Evolutionary conservation across 2,329 filamentous ascomycete genomes (phyloP), one percentile per base, ranked within the genome.

Genomic region (Salinomyces thailandicus): DNA sequence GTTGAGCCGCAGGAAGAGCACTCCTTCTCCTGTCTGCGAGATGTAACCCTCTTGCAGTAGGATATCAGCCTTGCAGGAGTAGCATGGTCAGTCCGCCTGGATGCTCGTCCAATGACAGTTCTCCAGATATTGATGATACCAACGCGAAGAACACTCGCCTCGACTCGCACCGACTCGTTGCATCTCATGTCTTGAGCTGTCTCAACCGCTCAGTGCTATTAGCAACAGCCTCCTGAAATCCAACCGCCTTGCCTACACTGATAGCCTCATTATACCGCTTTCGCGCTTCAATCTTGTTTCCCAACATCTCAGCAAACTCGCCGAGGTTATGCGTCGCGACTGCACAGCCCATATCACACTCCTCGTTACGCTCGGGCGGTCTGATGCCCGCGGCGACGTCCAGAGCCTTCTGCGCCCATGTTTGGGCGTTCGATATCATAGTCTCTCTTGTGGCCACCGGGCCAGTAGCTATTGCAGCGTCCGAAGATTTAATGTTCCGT

Each of bases 301-400:
- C 79, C 41, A 78, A 62, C 72, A 91, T 79, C 46, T 82, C 77
- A 1, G 83, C 80, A 48, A 95, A 79, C 50, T 93, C 83, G 16
- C 79, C 89, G 36, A 94, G 72, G 55, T 93, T 93, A 59, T 85
- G 82, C n/a, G 83, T 77, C 5, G 87, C 82, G 5, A 81, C 81
- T 2, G 81, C 81, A 53, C 87, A 95, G 1, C 81, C 84, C 38
- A 81, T 61, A 56, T 93, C 85, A 53, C 89, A 95, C 53, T 93
- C 85, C 33, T 79, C 70, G 2, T 77, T 83, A 27, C 84, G 69
- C 3, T 75, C 65, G 0, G 81, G 74, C 3, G 78, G 73, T 37
- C 70, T 62, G 28, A 93, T 79, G 18, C 74, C 71, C 5, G 68
- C 67, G 1, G 79, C 76, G 38, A 85, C 73, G 15, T 70, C 67